phyloP scores from a whole-genome alignment of 768 basidiomycete species.

The Kondoa malvinella region DNA sequence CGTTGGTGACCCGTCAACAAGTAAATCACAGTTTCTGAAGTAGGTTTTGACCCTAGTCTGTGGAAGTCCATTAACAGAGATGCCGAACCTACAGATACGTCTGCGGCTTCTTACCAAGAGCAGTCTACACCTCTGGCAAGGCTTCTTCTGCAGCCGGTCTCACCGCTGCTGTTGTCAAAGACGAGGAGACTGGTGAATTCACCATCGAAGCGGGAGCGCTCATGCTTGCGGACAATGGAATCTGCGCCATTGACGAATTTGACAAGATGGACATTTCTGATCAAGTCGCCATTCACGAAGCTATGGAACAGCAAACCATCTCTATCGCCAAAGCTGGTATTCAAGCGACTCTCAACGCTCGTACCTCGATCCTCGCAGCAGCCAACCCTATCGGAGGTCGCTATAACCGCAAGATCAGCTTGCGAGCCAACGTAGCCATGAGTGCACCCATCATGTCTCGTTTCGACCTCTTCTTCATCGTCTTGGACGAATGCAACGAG shows the following conservation, averaged over 20 bases:
- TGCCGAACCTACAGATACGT: constrained; percentile 51
- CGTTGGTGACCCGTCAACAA: constrained; percentile 88
- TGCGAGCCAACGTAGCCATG: constrained; percentile 90
- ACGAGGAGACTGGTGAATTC: constrained; percentile 97
- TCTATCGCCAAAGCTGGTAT: constrained; percentile 99
- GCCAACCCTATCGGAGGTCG: constrained; percentile 95
- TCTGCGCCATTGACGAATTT: constrained; percentile 99
- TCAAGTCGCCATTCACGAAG: constrained; percentile 98
- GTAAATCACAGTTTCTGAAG: constrained; percentile 99
- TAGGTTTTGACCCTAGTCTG: no score
- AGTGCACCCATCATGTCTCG: constrained; percentile 97
- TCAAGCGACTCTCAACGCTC: constrained; percentile 91
- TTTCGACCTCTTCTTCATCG: constrained; percentile 95
- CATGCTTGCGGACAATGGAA: constrained; percentile 98
- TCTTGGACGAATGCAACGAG: constrained; percentile 90
- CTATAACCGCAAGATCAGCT: constrained; percentile 82
- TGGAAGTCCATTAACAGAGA: constrained; percentile 29
- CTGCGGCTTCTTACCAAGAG: constrained; percentile 90
- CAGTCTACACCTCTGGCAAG: constrained; percentile 98
- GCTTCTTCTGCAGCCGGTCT: constrained; percentile 97
- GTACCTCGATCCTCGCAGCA: constrained; percentile 91
- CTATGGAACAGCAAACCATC: constrained; percentile 99
- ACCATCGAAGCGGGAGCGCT: constrained; percentile 97
- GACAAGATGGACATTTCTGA: constrained; percentile 99
- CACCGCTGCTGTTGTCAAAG: constrained; percentile 93